Evolutionary conservation across 73 alveolate species (phyloP).

Genomic region (Tetrahymena borealis): DNA sequence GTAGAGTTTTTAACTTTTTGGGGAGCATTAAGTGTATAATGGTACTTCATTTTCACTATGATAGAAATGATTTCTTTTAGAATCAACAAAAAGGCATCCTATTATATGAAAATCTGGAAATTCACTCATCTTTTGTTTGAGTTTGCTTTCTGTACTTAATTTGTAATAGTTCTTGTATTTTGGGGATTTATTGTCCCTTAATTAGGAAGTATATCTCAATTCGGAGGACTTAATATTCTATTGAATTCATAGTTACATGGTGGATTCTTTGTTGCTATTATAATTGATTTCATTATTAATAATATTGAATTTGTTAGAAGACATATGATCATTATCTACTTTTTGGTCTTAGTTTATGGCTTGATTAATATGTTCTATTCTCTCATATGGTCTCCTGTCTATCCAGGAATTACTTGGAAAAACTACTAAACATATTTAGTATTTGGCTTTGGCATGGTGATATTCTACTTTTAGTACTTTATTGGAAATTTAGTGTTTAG

Average conservation of each 20-base stretch:
- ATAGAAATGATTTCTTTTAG: background rate
- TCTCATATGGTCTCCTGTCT: background rate
- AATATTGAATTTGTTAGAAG: background rate
- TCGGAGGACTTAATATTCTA: background rate
- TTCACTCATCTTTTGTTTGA: background rate
- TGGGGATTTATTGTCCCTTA: background rate
- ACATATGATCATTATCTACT: background rate
- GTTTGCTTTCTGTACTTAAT: background rate
- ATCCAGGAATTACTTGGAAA: background rate
- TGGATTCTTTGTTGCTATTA: background rate
- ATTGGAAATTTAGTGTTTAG: background rate
- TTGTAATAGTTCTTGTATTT: background rate
- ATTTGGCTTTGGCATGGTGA: background rate
- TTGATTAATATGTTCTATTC: background rate
- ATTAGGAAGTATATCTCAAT: background rate
- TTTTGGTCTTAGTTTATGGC: background rate
- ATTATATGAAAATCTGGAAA: background rate
- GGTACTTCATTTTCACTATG: background rate
- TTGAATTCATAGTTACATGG: background rate
- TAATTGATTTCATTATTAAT: background rate
- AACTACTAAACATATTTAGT: background rate
- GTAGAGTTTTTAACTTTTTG: background rate
- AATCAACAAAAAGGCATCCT: background rate
- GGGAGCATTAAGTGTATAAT: background rate
- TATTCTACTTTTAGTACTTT: background rate